Evolutionary conservation across 331 rosid genomes (phyloP), one percentile per base, ranked within the genome.

Genomic region (Quercus tomentella): DNA sequence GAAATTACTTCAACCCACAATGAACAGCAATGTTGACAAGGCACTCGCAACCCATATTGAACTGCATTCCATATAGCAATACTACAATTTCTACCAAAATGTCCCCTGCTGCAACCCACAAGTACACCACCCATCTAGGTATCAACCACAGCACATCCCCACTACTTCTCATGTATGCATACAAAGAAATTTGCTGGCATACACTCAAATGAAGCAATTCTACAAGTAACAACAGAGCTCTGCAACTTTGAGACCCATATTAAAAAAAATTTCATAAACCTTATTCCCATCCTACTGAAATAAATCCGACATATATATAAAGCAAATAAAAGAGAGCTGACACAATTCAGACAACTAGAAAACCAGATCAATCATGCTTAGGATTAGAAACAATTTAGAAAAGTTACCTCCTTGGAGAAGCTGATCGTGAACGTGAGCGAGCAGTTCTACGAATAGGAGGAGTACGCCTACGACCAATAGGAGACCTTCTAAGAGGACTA

Each of bases 401-500:
- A 68, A 71, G 73, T 79, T 87, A 96, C 99, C 99, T 93, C 74
- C 97, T 88, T 31, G 99, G 98, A 57, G 99, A 93, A 82, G 88
- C 78, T 54, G 99, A 96, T 84, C 96, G 90, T 4, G 98, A 91
- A n/a, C 93, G 93, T 28, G 99, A 90, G 77, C 93, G 91, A 75
- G 73, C 90, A 79, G 91, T 76, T 85, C 99, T 91, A 33, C 97
- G 94, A 69, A 90, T 79, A 31, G 98, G 99, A 81, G 99, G 97
- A 82, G 89, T 91, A 15, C 96, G 97, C 79, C 97, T 93, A 28
- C 94, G 97, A 79, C 79, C 71, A 18, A 90, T 76, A 56, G 99
- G 98, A 87, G 99, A 91, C 72, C 99, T 96, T 86, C 99, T 91
- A 69, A 96, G 98, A 81, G 98, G 99, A 82, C 97, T 96, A 33